Evolutionary conservation across 306 rosid genomes (phyloP), one percentile per base, ranked within the genome.

Genomic region (Hippophae gyantsensis): DNA sequence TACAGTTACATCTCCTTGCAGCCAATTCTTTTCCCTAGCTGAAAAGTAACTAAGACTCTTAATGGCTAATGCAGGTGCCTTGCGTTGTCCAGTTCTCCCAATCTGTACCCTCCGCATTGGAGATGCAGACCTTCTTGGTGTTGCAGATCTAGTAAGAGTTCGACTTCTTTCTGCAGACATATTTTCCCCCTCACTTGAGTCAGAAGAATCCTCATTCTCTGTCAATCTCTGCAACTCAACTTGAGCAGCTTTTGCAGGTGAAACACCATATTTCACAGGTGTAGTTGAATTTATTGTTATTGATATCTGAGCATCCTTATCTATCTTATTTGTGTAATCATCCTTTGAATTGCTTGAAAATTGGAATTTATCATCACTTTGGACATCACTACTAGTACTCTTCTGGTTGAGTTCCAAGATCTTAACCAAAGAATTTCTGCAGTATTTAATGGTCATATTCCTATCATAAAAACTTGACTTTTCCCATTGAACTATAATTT

Each of bases 91-190:
- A 45, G 88, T 75, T 80, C 76, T 85, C 59, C 98, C 98, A 57
- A 92, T 82, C 70, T 92, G 98, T 48, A 92, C 44, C 70, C 98
- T 83, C 74, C 96, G 80, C 98, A 92, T 92, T 44, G 98, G 98
- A 66, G 98, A 87, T 65, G 98, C 96, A 46, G 96, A 88, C 70
- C 98, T 82, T 80, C 93, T 80, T 9, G 96, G 86, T 54, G 87
- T 57, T 62, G 87, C 78, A 48, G 82, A 78, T 62, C 96, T 82
- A 64, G 76, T 60, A 40, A 88, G 80, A 66, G 86, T 81, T 48
- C 98, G 86, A 70, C 96, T 92, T 82, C 98, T 76, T 76, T 85
- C 96, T 23, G 77, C 84, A 61, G 86, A 79, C 74, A 58, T 43
- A 69, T 72, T 79, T 62, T 76, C 86, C 65, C 73, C 89, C 44